Base-by-base conservation (phyloP, 441 rosid species). In the Arabidopsis lyrata region DNA sequence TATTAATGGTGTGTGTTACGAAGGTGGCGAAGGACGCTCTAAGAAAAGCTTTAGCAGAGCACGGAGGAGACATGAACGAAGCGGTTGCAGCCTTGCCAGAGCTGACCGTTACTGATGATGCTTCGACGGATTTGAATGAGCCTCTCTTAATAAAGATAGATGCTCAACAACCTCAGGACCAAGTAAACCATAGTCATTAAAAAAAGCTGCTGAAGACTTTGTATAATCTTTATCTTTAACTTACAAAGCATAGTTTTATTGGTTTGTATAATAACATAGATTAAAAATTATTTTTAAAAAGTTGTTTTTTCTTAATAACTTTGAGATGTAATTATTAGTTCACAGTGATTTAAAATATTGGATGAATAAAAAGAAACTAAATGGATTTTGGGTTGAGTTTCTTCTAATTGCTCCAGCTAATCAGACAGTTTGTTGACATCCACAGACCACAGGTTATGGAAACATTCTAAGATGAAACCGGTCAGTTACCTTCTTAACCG, bases 1-100 rank as follows among this genome's bases (percentile, higher is more conserved):
- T 93, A 52, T 77, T 95, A 60, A 90, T 95, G 80, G 76, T 79
- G n/a, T 84, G 89, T 42, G 93, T 91, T 15, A 93, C 95, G 0
- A 95, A 82, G 80, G 97, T 91, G 1, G 99, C 99, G n/a, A 87
- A 87, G 82, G 75, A 90, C n/a, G 96, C 99, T 29, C 75, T 95
- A 77, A 90, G 84, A 31, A 95, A 91, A 83, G 98, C 99, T 44
- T 80, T 95, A 86, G 96, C 95, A 0, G 99, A 93, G 82, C 90
- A 88, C 20, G 97, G 86, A 60, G 39, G 90, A 47, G 39, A 83
- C 7, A 48, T 62, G 62, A 57, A 73, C 27, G 96, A 79, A 58
- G 84, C 58, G n/a, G 73, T 79, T 18, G 49, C 80, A 39, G 81
- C 70, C 42, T 68, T 83, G 0, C 83, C 91, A 0, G 84, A 85